Evolutionary conservation across 1,284 basidiomycete genomes (phyloP), one percentile per base, ranked within the genome.

Genomic region (Neonothopanus nambi): DNA sequence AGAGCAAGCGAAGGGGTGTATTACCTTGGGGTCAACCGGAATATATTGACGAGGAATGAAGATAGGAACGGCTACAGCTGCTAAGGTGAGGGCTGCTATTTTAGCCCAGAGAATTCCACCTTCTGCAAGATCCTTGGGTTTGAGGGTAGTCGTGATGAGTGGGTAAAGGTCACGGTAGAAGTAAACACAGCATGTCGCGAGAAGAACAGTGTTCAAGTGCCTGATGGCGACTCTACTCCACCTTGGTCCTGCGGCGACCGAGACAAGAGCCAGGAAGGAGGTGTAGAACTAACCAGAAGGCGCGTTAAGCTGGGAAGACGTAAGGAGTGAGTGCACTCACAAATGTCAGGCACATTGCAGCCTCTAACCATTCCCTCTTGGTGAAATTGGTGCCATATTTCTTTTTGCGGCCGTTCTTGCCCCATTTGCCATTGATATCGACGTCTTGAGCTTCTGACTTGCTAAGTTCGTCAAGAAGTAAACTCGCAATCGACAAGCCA

Each of bases 91-190:
- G 2, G 74, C 21, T 1, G 53, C 56, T 1, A 76, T 46, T 55
- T 73, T 75, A 5, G 63, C 58, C 73, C 75, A 78, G 15, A 78
- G 49, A 30, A 72, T 45, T 24, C 47, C 52, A 5, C 72, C 72
- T 60, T 75, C 70, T 2, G 50, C 42, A 1, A 53, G 26, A 56
- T 78, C 76, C 35, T 59, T 52, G 36, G 75, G 74, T 3, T 49
- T 33, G 39, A 56, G 54, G 0, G 63, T 67, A 54, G 67, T 84
- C 0, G 84, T 88, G 21, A 76, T 69, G 6, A 86, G 63, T 6
- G 87, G 87, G 67, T 77, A 82, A 20, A 89, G 54, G 64, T 89
- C 84, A n/a, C 87, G 78, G 63, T 85, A 85, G 13, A 71, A 67
- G 63, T 81, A 87, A n/a, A 80, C 69, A 20, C 57, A 61, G 51